Base-by-base conservation (phyloP, 2,329 filamentous ascomycete genomes). In the Thielaviopsis musarum region DNA sequence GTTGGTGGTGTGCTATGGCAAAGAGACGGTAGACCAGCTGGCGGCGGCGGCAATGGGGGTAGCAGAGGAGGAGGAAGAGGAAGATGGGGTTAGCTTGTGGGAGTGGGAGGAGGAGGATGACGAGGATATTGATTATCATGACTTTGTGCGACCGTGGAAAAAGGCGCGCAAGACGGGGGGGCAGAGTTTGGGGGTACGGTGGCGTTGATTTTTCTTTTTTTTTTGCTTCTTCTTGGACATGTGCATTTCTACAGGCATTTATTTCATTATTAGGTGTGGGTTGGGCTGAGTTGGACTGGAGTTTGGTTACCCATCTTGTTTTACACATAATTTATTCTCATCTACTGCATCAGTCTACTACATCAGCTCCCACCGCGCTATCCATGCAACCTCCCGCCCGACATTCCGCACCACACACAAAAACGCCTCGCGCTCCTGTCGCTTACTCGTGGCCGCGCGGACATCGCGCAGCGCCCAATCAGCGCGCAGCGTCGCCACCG, bases 381-480 rank as follows among this genome's bases (percentile, higher is more conserved):
- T 70, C 72, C 91, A 84, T 2, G 88, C 91, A 4, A 93, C 74
- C 38, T 75, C 82, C 70, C 90, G 83, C 1, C 93, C 93, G 1
- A 85, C 82, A 67, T 91, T 86, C 58, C 91, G 78, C 34, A 97
- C 82, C 64, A 98, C 82, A 70, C 91, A 96, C 12, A 88, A 66
- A 55, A 71, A 74, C 1, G 75, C 75, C 60, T 77, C 75, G n/a
- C 68, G 70, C 6, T 65, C 63, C 12, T 69, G 63, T n/a, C 63
- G 64, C 30, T 68, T 66, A 48, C 64, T 65, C 52, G 63, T 67
- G 22, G 9, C 22, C n/a, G 56, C 38, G n/a, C 60, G 55, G 9
- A 28, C 28, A 45, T 61, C 60, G 26, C 54, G 21, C 26, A 59
- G 34, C 19, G 51, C 48, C 21, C n/a, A 22, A 30, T 57, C 61